phyloP scores from a whole-genome alignment of 2,329 filamentous ascomycete species.

The Fusarium avenaceum region DNA sequence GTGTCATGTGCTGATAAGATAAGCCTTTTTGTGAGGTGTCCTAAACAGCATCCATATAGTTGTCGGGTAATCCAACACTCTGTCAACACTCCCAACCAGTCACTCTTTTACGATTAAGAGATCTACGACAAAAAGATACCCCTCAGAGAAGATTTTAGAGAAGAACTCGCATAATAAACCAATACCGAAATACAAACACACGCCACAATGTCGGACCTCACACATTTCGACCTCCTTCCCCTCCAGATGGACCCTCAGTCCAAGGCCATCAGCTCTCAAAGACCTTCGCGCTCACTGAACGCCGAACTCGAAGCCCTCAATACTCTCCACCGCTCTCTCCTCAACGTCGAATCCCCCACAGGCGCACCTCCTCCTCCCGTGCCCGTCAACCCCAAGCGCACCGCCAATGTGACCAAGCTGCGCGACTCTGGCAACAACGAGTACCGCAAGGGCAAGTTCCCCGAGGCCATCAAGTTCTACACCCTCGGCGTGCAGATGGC shows the following conservation, averaged over 20 bases:
- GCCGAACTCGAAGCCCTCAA: slow-evolving; percentile 82
- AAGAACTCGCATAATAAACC: neutral
- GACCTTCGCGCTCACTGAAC: slow-evolving; percentile 65
- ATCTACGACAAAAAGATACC: neutral
- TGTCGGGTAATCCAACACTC: slow-evolving; percentile 10
- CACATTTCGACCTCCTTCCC: slow-evolving; percentile 85
- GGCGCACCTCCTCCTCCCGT: slow-evolving; percentile 85
- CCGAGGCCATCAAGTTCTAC: slow-evolving; percentile 85
- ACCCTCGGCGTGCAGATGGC: slow-evolving; percentile 92
- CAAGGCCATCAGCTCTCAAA: slow-evolving; percentile 74
- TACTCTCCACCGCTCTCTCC: slow-evolving; percentile 79
- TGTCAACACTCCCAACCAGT: slow-evolving; percentile 31
- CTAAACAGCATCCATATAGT: slow-evolving; percentile 41
- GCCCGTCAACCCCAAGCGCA: slow-evolving; percentile 93
- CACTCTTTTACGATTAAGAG: slow-evolving; percentile 29
- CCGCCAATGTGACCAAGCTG: slow-evolving; percentile 88
- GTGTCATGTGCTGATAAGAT: slow-evolving; percentile 58
- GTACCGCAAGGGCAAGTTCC: slow-evolving; percentile 81
- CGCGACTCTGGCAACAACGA: slow-evolving; percentile 87
- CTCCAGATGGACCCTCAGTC: slow-evolving; percentile 84
- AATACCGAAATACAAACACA: slow-evolving; percentile 10
- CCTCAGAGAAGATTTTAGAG: neutral
- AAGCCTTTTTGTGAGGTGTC: slow-evolving; percentile 54
- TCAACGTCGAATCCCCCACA: slow-evolving; percentile 67
- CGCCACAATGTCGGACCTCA: slow-evolving; percentile 68